Conservation (phyloP, 208 protist genomes). For the Leishmania martiniquensis region DNA sequence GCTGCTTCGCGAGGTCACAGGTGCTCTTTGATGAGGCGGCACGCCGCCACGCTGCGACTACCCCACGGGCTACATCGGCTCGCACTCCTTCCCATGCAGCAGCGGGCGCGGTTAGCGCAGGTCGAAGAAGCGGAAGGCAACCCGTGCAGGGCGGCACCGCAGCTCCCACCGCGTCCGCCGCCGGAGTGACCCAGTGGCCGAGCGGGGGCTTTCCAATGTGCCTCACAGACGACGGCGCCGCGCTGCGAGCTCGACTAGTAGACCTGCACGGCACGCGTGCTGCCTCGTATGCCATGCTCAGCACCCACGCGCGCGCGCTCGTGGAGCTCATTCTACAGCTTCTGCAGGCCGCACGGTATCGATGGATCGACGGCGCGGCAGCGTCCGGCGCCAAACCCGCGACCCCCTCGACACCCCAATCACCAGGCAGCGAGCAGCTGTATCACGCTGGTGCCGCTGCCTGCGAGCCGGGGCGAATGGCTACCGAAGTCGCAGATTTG, state of each 20-base stretch:
- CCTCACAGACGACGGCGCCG: constrained; percentile 30
- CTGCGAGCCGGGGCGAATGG: too few relatives aligned
- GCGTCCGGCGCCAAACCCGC: neutral
- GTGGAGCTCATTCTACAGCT: constrained; percentile 55
- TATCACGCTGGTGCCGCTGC: neutral
- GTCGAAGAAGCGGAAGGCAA: neutral
- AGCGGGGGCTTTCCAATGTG: constrained; percentile 17
- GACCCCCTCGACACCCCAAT: neutral
- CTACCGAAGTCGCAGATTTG: neutral
- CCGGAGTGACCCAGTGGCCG: neutral
- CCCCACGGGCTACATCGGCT: constrained; percentile 4
- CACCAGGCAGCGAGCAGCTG: neutral
- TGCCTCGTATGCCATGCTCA: constrained; percentile 24
- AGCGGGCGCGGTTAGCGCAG: neutral
- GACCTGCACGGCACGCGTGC: constrained; percentile 21
- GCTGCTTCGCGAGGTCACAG: constrained; percentile 29
- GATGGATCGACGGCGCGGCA: constrained; percentile 16
- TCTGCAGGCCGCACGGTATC: constrained; percentile 47
- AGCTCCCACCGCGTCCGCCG: neutral
- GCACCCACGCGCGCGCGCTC: constrained; percentile 31
- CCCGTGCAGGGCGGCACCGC: neutral
- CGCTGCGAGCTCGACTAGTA: constrained; percentile 29
- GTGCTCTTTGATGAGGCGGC: constrained; percentile 26
- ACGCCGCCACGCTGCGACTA: constrained; percentile 8
- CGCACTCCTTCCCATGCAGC: neutral